Conservation (phyloP, 495 filamentous ascomycete species). For the Aspergillus avenaceus region DNA sequence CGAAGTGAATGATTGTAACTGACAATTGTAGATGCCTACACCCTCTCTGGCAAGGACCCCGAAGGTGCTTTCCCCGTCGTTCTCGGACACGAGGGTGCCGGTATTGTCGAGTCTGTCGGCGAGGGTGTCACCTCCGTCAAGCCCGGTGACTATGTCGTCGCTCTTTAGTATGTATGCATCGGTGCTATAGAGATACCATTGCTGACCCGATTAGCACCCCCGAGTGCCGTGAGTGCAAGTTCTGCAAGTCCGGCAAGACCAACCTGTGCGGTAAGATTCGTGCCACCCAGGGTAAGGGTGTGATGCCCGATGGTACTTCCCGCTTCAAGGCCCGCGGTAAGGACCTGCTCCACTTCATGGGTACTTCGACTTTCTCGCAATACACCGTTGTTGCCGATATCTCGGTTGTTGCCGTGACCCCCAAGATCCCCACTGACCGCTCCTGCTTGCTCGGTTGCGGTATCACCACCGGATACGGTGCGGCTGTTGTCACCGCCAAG, state of each 20-base stretch:
- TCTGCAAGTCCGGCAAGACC: constrained; percentile 98
- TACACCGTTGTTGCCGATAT: constrained; percentile 99
- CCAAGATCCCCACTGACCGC: constrained; percentile 89
- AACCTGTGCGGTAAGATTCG: constrained; percentile 99
- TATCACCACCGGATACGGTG: constrained; percentile 98
- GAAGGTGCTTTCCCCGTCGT: constrained; percentile 97
- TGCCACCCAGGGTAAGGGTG: constrained; percentile 89
- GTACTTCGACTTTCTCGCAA: constrained; percentile 97
- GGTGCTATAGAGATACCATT: no score
- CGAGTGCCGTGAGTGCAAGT: constrained; percentile 97
- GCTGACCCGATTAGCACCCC: constrained; percentile 90
- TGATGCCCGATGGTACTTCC: constrained; percentile 97
- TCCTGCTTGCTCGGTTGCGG: constrained; percentile 95
- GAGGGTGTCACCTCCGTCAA: constrained; percentile 94
- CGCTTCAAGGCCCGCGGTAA: constrained; percentile 93
- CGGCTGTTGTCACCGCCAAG: constrained; percentile 85
- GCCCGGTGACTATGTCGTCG: constrained; percentile 75
- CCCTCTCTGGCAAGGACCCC: constrained; percentile 94
- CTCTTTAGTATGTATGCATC: constrained; percentile 87
- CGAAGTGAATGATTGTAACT: no score
- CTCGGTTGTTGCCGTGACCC: constrained; percentile 90
- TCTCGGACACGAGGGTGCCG: constrained; percentile 94
- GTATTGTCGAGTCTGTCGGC: constrained; percentile 93
- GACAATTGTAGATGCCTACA: constrained; percentile 77
- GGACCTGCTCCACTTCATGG: constrained; percentile 98